Conservation (phyloP, 164 flowering plant species). For the Magnolia officinalis region DNA sequence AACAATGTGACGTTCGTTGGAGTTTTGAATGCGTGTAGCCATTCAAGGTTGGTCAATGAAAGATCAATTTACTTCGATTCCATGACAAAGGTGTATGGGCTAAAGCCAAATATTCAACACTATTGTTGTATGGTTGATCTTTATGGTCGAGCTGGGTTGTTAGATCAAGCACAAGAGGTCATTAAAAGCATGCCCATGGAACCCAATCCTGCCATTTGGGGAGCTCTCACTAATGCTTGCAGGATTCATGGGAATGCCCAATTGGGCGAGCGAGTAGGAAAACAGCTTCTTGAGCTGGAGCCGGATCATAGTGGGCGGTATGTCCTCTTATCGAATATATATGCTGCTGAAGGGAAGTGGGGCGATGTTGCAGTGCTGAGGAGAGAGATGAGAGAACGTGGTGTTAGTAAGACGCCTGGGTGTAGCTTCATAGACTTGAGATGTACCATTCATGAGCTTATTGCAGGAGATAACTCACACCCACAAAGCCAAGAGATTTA, state of each 20-base stretch:
- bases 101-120: slow-evolving; percentile 20
- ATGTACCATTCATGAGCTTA: slow-evolving; percentile 20
- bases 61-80: slow-evolving; percentile 11
- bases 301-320: slow-evolving; percentile 19
- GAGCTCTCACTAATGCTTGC: slow-evolving; percentile 24
- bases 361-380: slow-evolving; percentile 14
- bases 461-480: slow-evolving; percentile 24
- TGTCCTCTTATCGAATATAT: slow-evolving; percentile 18
- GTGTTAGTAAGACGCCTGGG: slow-evolving; percentile 17
- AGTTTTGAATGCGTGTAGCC: slow-evolving; percentile 18
- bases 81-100: slow-evolving; percentile 16
- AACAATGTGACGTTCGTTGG: slow-evolving; percentile 23
- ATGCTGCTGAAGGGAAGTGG: slow-evolving; percentile 22
- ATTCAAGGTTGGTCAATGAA: slow-evolving; percentile 18
- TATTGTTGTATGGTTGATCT: slow-evolving; percentile 28
- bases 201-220: slow-evolving; percentile 18
- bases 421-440: slow-evolving; percentile 21
- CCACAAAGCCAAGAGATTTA: slow-evolving; percentile 17
- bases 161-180: slow-evolving; percentile 14
- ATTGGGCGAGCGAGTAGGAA: slow-evolving; percentile 18
- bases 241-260: slow-evolving; percentile 15
- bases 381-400: slow-evolving; percentile 14
- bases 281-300: slow-evolving; percentile 14
- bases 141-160: slow-evolving; percentile 22
- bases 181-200: slow-evolving; percentile 17